A percentile compares a stretch with the other conserved stretches of the same genome.
Evolutionary conservation across 179 eudicot genomes (phyloP).

Genomic region (Kewa caespitosa): DNA sequence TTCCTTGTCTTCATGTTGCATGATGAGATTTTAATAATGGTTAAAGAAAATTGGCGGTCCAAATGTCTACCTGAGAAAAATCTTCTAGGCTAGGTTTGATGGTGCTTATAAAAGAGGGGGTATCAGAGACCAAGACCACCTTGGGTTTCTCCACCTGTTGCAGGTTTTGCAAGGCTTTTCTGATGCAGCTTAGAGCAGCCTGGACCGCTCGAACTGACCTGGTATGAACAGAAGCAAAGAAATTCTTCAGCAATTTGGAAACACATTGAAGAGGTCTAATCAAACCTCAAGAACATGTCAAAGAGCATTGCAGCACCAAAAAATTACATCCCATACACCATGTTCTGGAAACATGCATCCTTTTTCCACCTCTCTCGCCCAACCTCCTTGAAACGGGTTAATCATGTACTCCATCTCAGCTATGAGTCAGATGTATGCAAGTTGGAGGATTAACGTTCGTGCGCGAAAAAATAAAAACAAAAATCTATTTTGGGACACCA

Average conservation of each 20-base stretch:
- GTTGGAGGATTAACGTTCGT: too few relatives aligned
- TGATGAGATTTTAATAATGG: neutral
- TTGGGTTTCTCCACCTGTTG: conserved; percentile 45
- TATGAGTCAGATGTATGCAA: too few relatives aligned
- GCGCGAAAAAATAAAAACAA: too few relatives aligned
- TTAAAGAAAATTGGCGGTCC: neutral
- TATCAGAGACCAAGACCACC: conserved; percentile 82
- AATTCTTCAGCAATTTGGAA: neutral
- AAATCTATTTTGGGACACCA: too few relatives aligned
- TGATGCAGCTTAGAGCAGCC: conserved; percentile 76
- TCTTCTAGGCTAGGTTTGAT: conserved; percentile 48
- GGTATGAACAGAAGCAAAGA: conserved; percentile 13
- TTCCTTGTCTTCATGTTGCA: neutral
- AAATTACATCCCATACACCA: too few relatives aligned
- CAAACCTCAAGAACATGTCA: too few relatives aligned
- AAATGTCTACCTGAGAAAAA: conserved; percentile 65
- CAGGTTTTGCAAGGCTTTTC: conserved; percentile 44
- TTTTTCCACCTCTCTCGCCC: too few relatives aligned
- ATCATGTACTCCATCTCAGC: too few relatives aligned
- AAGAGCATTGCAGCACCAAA: too few relatives aligned
- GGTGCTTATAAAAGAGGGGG: conserved; percentile 64
- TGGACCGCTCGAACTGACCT: conserved; percentile 76
- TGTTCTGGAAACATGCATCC: too few relatives aligned
- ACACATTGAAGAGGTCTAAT: neutral
- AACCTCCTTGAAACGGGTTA: too few relatives aligned